Evolutionary conservation across 805 yeast genomes (phyloP).

Genomic region (Yarrowia deformans): DNA sequence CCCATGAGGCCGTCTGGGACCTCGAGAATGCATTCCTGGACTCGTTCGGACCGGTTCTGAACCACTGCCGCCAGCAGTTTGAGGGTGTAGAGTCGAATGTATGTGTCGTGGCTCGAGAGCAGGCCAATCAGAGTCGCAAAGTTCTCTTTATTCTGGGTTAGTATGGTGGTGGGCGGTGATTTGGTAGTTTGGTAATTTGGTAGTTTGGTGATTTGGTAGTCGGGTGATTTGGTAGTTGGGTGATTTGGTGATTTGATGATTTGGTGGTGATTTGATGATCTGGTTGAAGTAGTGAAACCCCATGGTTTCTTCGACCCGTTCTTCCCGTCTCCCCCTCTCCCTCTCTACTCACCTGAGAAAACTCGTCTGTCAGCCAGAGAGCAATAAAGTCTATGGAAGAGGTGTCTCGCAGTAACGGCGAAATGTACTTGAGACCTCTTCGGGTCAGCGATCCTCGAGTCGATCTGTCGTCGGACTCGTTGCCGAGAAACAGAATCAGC

Average conservation of each 20-base stretch:
- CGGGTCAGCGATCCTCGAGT: slow-evolving; percentile 37
- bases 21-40: slow-evolving; percentile 74
- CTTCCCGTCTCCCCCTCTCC: too few relatives aligned
- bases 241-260: not conserved
- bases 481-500: slow-evolving; percentile 77
- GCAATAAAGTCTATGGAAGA: slow-evolving; percentile 79
- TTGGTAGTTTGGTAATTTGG: too few relatives aligned
- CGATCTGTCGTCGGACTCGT: slow-evolving; percentile 52
- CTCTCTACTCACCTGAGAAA: slow-evolving; percentile 61
- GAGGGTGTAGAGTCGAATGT: slow-evolving; percentile 77
- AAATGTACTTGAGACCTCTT: slow-evolving; percentile 57
- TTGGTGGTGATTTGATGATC: not conserved
- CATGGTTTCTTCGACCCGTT: too few relatives aligned
- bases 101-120: slow-evolving; percentile 66
- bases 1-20: slow-evolving; percentile 56
- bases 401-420: slow-evolving; percentile 65
- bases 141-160: slow-evolving; percentile 52
- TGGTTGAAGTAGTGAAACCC: not conserved
- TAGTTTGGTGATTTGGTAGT: too few relatives aligned
- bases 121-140: slow-evolving; percentile 60
- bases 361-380: slow-evolving; percentile 92
- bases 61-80: slow-evolving; percentile 86
- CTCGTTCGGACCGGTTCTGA: slow-evolving; percentile 72
- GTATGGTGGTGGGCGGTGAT: not conserved
- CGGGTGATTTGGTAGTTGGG: too few relatives aligned